Evolutionary conservation across 257 asterid species (phyloP).

Genomic region (Solanum tacnaense): DNA sequence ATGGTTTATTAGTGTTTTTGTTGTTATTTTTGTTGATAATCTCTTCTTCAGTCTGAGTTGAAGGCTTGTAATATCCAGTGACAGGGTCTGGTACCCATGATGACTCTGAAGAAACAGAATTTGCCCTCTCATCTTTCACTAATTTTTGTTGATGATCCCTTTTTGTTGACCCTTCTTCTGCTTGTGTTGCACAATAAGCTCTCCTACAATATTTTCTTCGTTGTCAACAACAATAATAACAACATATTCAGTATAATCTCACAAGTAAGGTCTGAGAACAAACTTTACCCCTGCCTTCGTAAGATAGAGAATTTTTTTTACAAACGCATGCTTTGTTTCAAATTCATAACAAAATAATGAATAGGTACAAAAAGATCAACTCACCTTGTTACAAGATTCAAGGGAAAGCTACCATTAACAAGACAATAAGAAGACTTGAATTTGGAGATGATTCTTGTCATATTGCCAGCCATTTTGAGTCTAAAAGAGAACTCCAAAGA

Average conservation of each 20-base stretch:
- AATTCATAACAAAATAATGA: neutral
- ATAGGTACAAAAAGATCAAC: neutral
- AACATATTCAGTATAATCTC: neutral
- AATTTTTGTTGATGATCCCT: neutral
- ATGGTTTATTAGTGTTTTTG: neutral
- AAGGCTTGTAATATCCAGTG: neutral
- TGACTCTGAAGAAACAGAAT: neutral
- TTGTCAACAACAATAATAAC: neutral
- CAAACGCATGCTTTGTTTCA: neutral
- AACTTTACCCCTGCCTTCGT: neutral
- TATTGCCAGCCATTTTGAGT: neutral
- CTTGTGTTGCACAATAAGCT: neutral
- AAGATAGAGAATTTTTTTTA: neutral
- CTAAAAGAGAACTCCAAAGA: neutral
- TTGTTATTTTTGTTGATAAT: neutral
- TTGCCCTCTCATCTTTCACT: neutral
- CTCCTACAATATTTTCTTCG: neutral
- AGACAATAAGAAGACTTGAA: neutral
- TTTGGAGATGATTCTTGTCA: neutral
- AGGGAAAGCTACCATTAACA: neutral
- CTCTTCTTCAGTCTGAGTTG: neutral
- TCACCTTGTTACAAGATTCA: neutral
- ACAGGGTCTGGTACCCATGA: constrained; percentile 1
- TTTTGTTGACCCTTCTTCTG: neutral
- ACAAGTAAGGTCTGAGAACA: neutral